Evolutionary conservation across 148 eudicot genomes (phyloP), one percentile per base, ranked within the genome.

Genomic region (Arctostaphylos glauca): DNA sequence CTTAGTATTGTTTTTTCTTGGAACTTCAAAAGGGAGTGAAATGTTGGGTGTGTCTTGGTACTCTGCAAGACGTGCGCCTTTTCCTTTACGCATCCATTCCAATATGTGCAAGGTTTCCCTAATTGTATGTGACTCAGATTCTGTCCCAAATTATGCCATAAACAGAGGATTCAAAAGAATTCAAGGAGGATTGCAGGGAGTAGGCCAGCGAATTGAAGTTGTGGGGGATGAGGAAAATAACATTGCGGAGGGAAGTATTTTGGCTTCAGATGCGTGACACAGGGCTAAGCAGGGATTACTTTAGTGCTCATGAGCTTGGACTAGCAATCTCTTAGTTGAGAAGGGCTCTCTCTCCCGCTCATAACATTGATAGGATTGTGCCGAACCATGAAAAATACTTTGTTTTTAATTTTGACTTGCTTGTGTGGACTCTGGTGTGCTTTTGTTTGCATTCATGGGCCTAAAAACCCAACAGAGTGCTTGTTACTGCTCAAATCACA

Each of bases 401-500:
- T 8, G 38, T 31, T 31, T 31, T 31, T 31, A 31, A 31, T 31
- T 53, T 60, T 54, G 48, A 38, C 47, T 48, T 49, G 38, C 41
- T n/a, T n/a, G 55, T 48, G 21, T 48, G 21, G 9, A 48, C 3
- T 50, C 5, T 76, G 16, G 12, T 50, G 12, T 50, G 18, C 25
- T 31, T 13, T 50, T 21, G 6, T 49, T 19, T 12, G 5, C 21
- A 6, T 76, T 76, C n/a, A 38, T 68, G 74, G 18, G 74, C 12
- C 9, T 13, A 67, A 67, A 31, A 13, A 12, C 44, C 72, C 44
- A 3, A 2, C 5, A 67, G 0, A 48, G 12, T 54, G 2, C 49
- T 81, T 70, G 9, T 14, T 81, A 53, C 41, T 53, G 66, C 44
- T 5, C 50, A 54, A 81, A 70, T 82, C 43, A 60, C 71, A 47